A percentile compares a stretch with the other conserved stretches of the same genome.
phyloP scores from a whole-genome alignment of 228 moss, liverwort and hornwort genomes.

The Sphagnum fallax region DNA sequence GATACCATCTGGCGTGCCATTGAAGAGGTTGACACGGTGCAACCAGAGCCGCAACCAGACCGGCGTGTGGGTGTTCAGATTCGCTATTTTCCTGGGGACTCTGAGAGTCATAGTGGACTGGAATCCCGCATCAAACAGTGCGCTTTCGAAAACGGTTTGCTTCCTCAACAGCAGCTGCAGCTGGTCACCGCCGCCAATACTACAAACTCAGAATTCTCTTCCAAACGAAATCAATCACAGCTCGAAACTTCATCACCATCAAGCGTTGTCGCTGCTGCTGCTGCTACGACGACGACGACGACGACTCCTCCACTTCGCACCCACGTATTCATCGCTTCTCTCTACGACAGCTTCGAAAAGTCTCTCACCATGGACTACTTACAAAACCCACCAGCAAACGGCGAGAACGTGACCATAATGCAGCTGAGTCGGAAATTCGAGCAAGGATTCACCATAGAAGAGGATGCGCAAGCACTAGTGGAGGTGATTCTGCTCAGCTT shows the following conservation, averaged over 20 bases:
- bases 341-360: constrained; percentile 18
- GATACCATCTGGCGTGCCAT: constrained; percentile 30
- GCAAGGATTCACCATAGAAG: constrained; percentile 24
- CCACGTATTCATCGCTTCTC: constrained; percentile 32
- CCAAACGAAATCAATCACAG: no score
- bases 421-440: constrained; percentile 24
- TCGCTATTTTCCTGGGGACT: constrained; percentile 14
- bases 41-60: constrained; percentile 14
- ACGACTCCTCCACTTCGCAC: constrained; percentile 3
- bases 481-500: constrained; percentile 34
- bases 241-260: constrained; percentile 6
- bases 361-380: constrained; percentile 16
- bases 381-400: constrained; percentile 20
- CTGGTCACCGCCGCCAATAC: no score
- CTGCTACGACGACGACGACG: background rate
- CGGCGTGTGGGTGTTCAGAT: constrained; percentile 26
- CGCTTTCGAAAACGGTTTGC: constrained; percentile 22
- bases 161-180: constrained; percentile 10
- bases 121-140: constrained; percentile 20
- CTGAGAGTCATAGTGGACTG: constrained; percentile 7
- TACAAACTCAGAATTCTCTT: no score
- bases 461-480: constrained; percentile 28
- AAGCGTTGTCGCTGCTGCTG: background rate
- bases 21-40: constrained; percentile 12
- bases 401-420: constrained; percentile 26